These are phyloP conservation scores for Vitellaria paradoxa DNA, from an alignment of 179 eudicot genomes.

Conservation along the genomic window DNA sequence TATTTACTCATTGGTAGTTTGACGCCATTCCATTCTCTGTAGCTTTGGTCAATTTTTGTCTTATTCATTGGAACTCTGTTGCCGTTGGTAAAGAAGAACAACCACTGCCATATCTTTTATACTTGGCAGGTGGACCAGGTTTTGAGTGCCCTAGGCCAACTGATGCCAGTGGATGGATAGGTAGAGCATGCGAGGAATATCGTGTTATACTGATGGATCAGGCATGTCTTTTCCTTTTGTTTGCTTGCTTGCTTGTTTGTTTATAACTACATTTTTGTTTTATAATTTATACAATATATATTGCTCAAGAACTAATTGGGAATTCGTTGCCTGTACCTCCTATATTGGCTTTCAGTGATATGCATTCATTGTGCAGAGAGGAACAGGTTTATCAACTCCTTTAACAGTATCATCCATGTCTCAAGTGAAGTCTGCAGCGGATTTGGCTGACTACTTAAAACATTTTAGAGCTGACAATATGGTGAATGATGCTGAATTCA, in stretches of 20 bases:
- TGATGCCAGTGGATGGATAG: slow-evolving; percentile 88
- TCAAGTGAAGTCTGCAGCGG: slow-evolving; percentile 69
- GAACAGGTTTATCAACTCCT: slow-evolving; percentile 96
- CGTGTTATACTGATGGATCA: slow-evolving; percentile 89
- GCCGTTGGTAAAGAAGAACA: slow-evolving; percentile 90
- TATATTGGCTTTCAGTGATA: slow-evolving; percentile 18
- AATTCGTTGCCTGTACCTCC: neutral
- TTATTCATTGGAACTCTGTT: slow-evolving; percentile 20
- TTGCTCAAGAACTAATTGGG: neutral
- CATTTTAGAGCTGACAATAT: slow-evolving; percentile 92
- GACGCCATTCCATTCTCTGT: neutral
- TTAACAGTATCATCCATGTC: slow-evolving; percentile 76
- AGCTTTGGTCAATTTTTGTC: slow-evolving; percentile 3
- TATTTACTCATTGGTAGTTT: too few relatives aligned
- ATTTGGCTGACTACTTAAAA: slow-evolving; percentile 64
- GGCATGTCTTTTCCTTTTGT: slow-evolving; percentile 37
- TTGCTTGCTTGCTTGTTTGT: too few relatives aligned
- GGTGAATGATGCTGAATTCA: slow-evolving; percentile 90
- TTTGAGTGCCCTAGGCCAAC: slow-evolving; percentile 87
- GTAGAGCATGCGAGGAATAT: slow-evolving; percentile 81
- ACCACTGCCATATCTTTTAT: slow-evolving; percentile 73
- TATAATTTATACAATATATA: neutral
- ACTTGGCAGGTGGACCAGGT: slow-evolving; percentile 97
- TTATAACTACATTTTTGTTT: too few relatives aligned
- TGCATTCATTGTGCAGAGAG: slow-evolving; percentile 58